Conservation (phyloP, 2,329 filamentous ascomycete genomes). For the Calonectria naviculata region DNA sequence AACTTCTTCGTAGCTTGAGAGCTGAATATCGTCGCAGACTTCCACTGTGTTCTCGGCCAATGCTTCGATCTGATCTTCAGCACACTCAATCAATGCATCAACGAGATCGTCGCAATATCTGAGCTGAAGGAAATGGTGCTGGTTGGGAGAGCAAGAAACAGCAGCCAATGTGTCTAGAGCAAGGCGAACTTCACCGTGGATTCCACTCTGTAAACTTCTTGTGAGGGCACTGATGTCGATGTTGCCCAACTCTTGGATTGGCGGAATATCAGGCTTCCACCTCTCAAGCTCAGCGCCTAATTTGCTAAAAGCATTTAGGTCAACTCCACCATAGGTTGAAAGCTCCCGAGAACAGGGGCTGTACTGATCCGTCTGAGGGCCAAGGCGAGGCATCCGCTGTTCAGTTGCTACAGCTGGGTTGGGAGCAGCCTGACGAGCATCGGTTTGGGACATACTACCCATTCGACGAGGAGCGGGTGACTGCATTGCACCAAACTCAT, state of each 20-base stretch:
- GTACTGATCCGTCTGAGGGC: constrained; percentile 63
- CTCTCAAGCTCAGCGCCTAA: constrained; percentile 75
- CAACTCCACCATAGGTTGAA: constrained; percentile 77
- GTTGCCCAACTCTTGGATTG: constrained; percentile 81
- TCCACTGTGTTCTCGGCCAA: constrained; percentile 88
- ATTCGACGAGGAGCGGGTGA: constrained; percentile 57
- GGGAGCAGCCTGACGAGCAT: constrained; percentile 42
- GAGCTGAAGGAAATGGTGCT: constrained; percentile 75
- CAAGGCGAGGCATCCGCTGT: constrained; percentile 50
- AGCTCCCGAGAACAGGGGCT: constrained; percentile 65
- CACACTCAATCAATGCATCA: constrained; percentile 89
- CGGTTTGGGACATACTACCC: constrained; percentile 53
- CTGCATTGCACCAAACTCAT: constrained; percentile 54
- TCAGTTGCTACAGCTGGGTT: constrained; percentile 37
- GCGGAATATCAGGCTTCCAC: constrained; percentile 80
- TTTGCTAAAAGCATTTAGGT: constrained; percentile 72
- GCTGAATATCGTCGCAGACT: constrained; percentile 85
- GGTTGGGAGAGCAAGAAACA: constrained; percentile 70
- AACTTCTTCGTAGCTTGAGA: constrained; percentile 89
- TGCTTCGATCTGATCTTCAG: constrained; percentile 86
- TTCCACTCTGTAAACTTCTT: constrained; percentile 88
- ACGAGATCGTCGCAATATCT: constrained; percentile 87
- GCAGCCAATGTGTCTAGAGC: constrained; percentile 86
- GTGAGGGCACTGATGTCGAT: constrained; percentile 93
- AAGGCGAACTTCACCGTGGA: constrained; percentile 88